Evolutionary conservation across 768 basidiomycete species (phyloP), one percentile per base, ranked within the genome.

Genomic region (Fibroporia radiculosa): DNA sequence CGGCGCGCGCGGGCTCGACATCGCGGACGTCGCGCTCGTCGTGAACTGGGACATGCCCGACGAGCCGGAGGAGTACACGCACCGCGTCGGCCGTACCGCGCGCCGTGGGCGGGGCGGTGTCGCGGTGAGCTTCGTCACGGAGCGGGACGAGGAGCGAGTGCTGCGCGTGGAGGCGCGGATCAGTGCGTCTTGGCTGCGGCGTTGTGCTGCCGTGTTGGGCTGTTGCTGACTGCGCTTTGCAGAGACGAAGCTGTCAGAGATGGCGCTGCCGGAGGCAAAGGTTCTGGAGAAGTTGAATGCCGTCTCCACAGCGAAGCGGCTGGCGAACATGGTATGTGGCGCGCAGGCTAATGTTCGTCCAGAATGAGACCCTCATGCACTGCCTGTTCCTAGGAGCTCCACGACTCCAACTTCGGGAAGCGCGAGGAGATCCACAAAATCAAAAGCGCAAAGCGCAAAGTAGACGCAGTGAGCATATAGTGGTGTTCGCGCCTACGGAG

Each of bases 11-110:
- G 96, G 96, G 24, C 66, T 99, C 47, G 96, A 98, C 66, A 95
- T 98, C 45, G 91, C 91, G 49, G 90, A 93, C 53, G 93, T 99
- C 10, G 92, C 88, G 10, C 80, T 97, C 70, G 91, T 99, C 16
- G 73, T 99, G 46, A 98, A 99, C 52, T 99, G 93, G 93, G 95
- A 99, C 62, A 69, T 97, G 50, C 96, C 96, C 12, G 71, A 74
- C 11, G 82, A 84, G 58, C 74, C 90, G 4, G 95, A 95, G 62
- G 93, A 95, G 61, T 99, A 99, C 59, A 87, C 91, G 1, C 96
- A 99, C 67, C 78, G 96, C 18, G 96, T 99, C 1, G 93, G 93
- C 34, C 67, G 93, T 58, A 97, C 93, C 19, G 93, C 93, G 24
- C 81, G 93, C 55, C 87, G 84, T 10, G 96, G 96, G 5, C 74